phyloP scores from a whole-genome alignment of 1,284 basidiomycete genomes.

The Farysia itapuensis region DNA sequence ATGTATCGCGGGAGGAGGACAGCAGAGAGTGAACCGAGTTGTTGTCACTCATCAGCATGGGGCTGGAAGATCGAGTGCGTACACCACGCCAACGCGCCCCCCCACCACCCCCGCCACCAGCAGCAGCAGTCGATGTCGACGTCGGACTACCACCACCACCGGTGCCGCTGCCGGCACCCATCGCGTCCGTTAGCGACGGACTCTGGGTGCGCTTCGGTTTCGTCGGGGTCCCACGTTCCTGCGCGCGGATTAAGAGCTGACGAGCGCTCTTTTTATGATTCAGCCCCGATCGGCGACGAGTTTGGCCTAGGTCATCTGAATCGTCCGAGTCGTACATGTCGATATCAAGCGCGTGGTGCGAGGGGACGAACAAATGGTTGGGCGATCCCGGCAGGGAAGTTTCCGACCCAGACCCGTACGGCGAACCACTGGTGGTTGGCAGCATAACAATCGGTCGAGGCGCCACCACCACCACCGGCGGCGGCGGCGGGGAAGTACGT shows the following conservation, averaged over 20 bases:
- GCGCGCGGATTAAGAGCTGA: slow-evolving; percentile 45
- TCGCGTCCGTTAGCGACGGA: slow-evolving; percentile 30
- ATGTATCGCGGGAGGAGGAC: slow-evolving; percentile 11
- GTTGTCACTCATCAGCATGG: slow-evolving; percentile 21
- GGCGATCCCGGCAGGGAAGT: slow-evolving; percentile 5
- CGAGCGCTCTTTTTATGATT: slow-evolving; percentile 40
- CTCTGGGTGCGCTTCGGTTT: slow-evolving; percentile 43
- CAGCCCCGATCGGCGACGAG: slow-evolving; percentile 7
- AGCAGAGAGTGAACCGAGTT: slow-evolving; percentile 8
- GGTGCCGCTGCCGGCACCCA: slow-evolving; percentile 13
- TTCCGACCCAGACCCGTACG: neutral
- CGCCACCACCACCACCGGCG: neutral
- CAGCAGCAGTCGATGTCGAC: no score
- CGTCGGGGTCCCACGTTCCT: slow-evolving; percentile 48
- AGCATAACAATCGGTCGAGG: neutral
- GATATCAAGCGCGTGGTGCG: slow-evolving; percentile 18
- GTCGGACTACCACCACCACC: no score
- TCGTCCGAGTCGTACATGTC: slow-evolving; percentile 32
- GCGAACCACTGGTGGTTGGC: neutral
- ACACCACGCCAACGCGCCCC: no score
- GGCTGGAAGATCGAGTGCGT: slow-evolving; percentile 21
- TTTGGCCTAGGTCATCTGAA: slow-evolving; percentile 12
- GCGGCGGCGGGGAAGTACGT: neutral
- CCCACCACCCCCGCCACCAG: no score
- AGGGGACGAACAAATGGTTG: neutral